Conservation (phyloP, 2,329 filamentous ascomycete species). For the Paradendryphiella salina region DNA sequence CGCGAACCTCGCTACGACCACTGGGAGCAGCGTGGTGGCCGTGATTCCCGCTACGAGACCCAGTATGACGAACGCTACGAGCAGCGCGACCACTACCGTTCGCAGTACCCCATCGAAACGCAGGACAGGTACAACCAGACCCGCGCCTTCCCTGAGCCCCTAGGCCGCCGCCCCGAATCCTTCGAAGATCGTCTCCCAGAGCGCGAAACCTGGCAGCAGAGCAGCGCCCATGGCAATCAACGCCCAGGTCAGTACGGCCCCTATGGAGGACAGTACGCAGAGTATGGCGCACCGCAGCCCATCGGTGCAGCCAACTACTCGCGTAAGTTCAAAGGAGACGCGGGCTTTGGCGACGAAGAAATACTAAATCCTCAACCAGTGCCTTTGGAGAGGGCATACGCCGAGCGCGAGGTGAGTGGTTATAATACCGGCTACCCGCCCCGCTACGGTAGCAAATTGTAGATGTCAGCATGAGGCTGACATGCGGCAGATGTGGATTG, state of each 20-base stretch:
- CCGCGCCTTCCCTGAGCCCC: constrained; percentile 26
- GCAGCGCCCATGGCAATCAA: constrained; percentile 19
- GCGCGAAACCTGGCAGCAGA: constrained; percentile 43
- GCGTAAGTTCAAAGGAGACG: constrained; percentile 42
- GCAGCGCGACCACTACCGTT: constrained; percentile 25
- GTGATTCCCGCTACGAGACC: constrained; percentile 19
- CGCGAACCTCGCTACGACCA: constrained; percentile 28
- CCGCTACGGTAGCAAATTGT: constrained; percentile 16
- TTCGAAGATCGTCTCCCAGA: constrained; percentile 45
- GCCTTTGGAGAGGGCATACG: constrained; percentile 32
- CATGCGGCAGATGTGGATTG: constrained; percentile 40
- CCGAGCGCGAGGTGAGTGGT: constrained; percentile 42
- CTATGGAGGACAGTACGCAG: constrained; percentile 34
- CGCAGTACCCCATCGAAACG: constrained; percentile 23
- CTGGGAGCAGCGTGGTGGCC: constrained; percentile 22
- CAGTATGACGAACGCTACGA: constrained; percentile 31
- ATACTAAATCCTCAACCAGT: constrained; percentile 46
- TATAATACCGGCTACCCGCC: constrained; percentile 13
- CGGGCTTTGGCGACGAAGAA: constrained; percentile 44
- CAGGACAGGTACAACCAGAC: constrained; percentile 11
- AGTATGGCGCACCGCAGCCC: constrained; percentile 40
- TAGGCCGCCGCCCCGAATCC: constrained; percentile 39
- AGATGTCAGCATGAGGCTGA: constrained; percentile 14
- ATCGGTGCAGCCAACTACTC: constrained; percentile 36
- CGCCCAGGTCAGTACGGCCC: constrained; percentile 19